Evolutionary conservation across 2,329 filamentous ascomycete species (phyloP), one percentile per base, ranked within the genome.

Genomic region (Aspergillus eucalypticola): DNA sequence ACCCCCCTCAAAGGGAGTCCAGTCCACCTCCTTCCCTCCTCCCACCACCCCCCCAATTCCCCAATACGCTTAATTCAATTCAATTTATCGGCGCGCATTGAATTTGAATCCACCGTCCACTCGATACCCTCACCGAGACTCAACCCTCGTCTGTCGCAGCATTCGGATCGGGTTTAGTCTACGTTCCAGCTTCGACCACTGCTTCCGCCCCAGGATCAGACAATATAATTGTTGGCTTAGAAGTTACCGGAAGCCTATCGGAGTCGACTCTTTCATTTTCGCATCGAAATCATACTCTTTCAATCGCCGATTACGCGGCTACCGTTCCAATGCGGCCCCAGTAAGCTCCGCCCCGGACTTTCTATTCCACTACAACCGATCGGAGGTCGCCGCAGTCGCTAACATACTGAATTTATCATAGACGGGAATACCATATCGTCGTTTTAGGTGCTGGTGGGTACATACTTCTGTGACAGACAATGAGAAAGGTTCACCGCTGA

Each of bases 341-440:
- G 73, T 76, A 67, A 72, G 73, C 74, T 48, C n/a, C 48, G 39
- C 25, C 49, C 54, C 21, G 48, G 21, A 35, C 42, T 53, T 46
- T 19, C 46, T 48, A 41, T 29, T 13, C 27, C 3, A 23, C 23
- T 21, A 54, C 48, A 32, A 25, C n/a, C 27, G 48, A 53, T 60
- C 54, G 13, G 15, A 27, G 32, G 55, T 57, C 51, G 52, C 60
- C 53, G 35, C 44, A 49, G 44, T 54, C 60, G 64, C 68, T 70
- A 68, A 73, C 66, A 35, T 11, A 49, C 49, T 23, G 19, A 8
- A 15, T 17, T 56, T 54, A 49, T 32, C 17, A 44, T 66, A 90
- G 88, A 77, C 87, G 89, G 71, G 90, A 93, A 81, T 91, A 92
- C 73, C 88, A 92, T 76, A 89, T 92, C 73, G 90, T 92, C 69